Evolutionary conservation across 1,284 basidiomycete species (phyloP).

Genomic region (Microstroma glucosiphilum): DNA sequence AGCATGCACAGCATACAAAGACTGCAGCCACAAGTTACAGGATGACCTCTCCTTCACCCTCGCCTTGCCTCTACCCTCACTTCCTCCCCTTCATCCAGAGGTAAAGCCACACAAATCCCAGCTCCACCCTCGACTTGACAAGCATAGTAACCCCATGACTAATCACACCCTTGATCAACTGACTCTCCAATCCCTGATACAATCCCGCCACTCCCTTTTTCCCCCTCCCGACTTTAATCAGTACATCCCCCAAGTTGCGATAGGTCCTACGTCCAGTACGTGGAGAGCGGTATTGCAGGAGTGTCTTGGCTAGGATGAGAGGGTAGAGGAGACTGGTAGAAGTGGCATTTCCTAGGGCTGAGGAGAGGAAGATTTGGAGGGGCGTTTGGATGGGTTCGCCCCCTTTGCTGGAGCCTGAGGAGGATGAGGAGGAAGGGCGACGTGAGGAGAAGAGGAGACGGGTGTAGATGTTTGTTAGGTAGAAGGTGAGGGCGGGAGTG

Average conservation of each 20-base stretch:
- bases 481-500: slow-evolving; percentile 53
- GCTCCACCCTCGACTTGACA: slow-evolving; percentile 38
- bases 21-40: too few species aligned
- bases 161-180: slow-evolving; percentile 39
- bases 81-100: slow-evolving; percentile 12
- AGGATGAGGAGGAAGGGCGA: slow-evolving; percentile 31
- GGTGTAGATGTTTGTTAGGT: slow-evolving; percentile 30
- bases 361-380: slow-evolving; percentile 52
- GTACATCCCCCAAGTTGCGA: slow-evolving; percentile 31
- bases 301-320: slow-evolving; percentile 53
- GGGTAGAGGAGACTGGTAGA: slow-evolving; percentile 52
- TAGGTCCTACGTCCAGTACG: slow-evolving; percentile 40
- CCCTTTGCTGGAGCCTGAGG: too few species aligned
- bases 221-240: slow-evolving; percentile 19
- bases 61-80: neutral
- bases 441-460: slow-evolving; percentile 34
- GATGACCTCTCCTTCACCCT: too few species aligned
- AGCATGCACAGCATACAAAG: too few species aligned
- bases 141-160: slow-evolving; percentile 41
- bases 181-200: slow-evolving; percentile 38
- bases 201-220: slow-evolving; percentile 29
- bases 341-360: slow-evolving; percentile 53
- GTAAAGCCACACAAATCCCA: slow-evolving; percentile 29
- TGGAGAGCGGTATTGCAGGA: slow-evolving; percentile 50
- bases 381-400: slow-evolving; percentile 44